A percentile compares a stretch with the other conserved stretches of the same genome.
phyloP scores from a whole-genome alignment of 352 stramenopile species.

The Phytophthora pinifolia region DNA sequence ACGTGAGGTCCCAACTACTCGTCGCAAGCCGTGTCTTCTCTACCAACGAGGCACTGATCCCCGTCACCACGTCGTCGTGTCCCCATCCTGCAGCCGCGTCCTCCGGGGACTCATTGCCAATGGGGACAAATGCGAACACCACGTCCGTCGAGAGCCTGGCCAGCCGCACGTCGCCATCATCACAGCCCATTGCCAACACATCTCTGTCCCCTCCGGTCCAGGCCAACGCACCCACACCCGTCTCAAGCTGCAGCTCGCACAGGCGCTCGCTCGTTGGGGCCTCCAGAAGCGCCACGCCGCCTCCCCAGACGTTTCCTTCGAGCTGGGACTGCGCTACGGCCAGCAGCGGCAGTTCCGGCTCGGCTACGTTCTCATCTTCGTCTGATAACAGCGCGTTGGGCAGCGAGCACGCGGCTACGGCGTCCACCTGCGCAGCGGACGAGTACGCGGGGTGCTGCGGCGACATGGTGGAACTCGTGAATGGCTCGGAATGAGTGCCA shows the following conservation, averaged over 20 bases:
- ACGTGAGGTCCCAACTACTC: constrained; percentile 76
- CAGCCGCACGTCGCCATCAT: constrained; percentile 74
- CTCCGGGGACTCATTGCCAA: constrained; percentile 7
- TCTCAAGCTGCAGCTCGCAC: constrained; percentile 43
- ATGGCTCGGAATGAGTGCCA: neutral
- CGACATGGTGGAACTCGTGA: neutral
- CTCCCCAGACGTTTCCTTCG: constrained; percentile 77
- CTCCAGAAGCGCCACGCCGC: constrained; percentile 57
- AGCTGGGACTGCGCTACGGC: constrained; percentile 69
- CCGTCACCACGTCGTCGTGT: constrained; percentile 75
- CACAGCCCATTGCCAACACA: constrained; percentile 61
- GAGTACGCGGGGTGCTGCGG: constrained; percentile 22
- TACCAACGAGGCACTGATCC: constrained; percentile 42
- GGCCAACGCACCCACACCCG: constrained; percentile 49
- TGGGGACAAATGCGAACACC: constrained; percentile 42
- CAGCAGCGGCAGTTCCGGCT: constrained; percentile 41
- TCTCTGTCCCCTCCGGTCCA: constrained; percentile 54
- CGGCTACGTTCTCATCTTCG: constrained; percentile 21
- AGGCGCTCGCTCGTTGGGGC: constrained; percentile 39
- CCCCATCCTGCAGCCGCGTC: constrained; percentile 29
- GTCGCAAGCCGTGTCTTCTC: constrained; percentile 51
- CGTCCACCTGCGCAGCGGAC: constrained; percentile 47
- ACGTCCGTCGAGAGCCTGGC: constrained; percentile 38
- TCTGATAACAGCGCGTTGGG: constrained; percentile 26
- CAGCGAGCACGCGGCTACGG: constrained; percentile 37